A percentile compares a stretch with the other conserved stretches of the same genome.
Evolutionary conservation across 805 yeast species (phyloP).

Genomic region (Yamadazyma endophytica): DNA sequence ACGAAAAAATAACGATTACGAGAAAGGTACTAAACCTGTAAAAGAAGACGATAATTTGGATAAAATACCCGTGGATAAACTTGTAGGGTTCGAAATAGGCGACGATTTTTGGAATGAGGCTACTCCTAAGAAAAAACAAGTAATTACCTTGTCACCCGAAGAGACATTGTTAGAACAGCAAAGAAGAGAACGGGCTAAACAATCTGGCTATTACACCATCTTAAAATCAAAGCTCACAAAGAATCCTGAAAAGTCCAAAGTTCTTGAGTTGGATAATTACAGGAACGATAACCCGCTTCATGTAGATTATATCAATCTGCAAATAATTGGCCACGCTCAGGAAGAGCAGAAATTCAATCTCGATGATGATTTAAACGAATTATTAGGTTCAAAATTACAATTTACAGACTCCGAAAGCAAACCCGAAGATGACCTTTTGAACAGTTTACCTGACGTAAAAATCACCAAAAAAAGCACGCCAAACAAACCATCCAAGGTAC

Average conservation of each 20-base stretch:
- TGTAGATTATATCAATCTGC: slow-evolving; percentile 20
- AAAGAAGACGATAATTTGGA: slow-evolving; percentile 16
- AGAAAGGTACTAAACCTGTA: slow-evolving; percentile 16
- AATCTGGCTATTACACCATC: slow-evolving; percentile 22
- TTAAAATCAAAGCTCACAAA: slow-evolving; percentile 25
- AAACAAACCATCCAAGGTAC: not conserved
- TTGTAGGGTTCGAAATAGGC: slow-evolving; percentile 37
- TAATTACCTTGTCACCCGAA: slow-evolving; percentile 15
- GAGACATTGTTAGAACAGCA: slow-evolving; percentile 24
- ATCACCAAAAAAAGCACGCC: no score
- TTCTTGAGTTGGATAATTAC: slow-evolving; percentile 34
- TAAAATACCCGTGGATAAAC: slow-evolving; percentile 21
- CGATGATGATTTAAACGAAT: slow-evolving; percentile 17
- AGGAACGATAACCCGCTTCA: slow-evolving; percentile 19
- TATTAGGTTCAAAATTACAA: slow-evolving; percentile 13
- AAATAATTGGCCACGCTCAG: slow-evolving; percentile 9
- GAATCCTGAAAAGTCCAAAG: slow-evolving; percentile 9
- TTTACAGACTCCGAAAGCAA: no score
- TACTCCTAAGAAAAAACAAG: slow-evolving; percentile 2
- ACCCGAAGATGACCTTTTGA: slow-evolving; percentile 1
- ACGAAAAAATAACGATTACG: slow-evolving; percentile 23
- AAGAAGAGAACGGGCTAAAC: slow-evolving; percentile 21
- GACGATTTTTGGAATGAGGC: slow-evolving; percentile 11
- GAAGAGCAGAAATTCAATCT: slow-evolving; percentile 1
- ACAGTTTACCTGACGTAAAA: no score